Evolutionary conservation across 495 filamentous ascomycete genomes (phyloP).

Genomic region (Massariosphaeria phaeospora): DNA sequence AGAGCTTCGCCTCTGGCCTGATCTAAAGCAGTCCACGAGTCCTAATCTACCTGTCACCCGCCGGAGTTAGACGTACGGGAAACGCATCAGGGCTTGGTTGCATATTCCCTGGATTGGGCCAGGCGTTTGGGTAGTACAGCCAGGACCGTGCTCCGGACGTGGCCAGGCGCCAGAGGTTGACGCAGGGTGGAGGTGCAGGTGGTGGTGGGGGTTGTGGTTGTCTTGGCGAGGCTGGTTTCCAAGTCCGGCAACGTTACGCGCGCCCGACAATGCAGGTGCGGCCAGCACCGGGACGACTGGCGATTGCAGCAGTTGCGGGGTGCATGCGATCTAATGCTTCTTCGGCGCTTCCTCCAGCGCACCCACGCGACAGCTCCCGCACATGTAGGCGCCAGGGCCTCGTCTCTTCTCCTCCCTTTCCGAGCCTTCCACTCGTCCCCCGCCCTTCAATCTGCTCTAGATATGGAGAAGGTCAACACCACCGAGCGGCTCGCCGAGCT

Average conservation of each 20-base stretch:
- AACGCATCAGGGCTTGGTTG: not conserved
- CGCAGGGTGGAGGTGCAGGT: not conserved
- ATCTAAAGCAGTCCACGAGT: too few species aligned
- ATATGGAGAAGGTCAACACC: conserved; percentile 81
- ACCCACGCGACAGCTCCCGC: conserved; percentile 10
- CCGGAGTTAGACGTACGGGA: not conserved
- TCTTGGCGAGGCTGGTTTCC: too few species aligned
- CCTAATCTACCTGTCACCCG: not conserved
- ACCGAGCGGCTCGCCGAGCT: conserved; percentile 69
- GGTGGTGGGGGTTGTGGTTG: not conserved
- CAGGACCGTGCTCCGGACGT: too few species aligned
- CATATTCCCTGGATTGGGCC: not conserved
- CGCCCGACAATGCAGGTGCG: not conserved
- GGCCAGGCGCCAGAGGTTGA: not conserved
- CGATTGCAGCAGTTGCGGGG: conserved; percentile 1
- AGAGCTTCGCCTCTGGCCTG: too few species aligned
- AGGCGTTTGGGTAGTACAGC: too few species aligned
- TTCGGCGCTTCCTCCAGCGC: conserved; percentile 11
- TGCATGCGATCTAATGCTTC: conserved; percentile 10
- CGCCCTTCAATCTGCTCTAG: conserved; percentile 43
- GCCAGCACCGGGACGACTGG: too few species aligned
- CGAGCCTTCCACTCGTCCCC: conserved; percentile 25
- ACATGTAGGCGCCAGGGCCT: conserved; percentile 23
- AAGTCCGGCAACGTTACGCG: not conserved
- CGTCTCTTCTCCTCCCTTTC: not conserved